Conservation (phyloP, 2,329 filamentous ascomycete genomes). For the Huntiella moniliformis region DNA sequence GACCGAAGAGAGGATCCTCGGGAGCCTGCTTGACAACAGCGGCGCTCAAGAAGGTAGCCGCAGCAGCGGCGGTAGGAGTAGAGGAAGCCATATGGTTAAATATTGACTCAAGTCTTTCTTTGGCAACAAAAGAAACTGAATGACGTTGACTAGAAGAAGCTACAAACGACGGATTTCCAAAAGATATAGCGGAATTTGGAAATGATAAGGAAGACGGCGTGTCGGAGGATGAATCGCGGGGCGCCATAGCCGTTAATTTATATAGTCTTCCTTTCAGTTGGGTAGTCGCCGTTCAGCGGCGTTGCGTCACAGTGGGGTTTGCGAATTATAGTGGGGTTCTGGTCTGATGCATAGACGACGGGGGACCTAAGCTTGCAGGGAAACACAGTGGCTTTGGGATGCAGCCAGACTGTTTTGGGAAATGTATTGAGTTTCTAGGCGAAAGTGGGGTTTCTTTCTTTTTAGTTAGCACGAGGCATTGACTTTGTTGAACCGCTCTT, state of each 20-base stretch:
- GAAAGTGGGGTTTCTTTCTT: background rate
- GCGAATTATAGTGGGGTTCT: background rate
- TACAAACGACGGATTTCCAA: constrained; percentile 16
- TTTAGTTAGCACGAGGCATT: background rate
- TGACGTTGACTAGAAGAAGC: constrained; percentile 14
- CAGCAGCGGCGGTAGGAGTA: constrained; percentile 12
- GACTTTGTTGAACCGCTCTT: background rate
- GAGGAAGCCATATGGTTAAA: constrained; percentile 36
- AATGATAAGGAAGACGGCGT: constrained; percentile 15
- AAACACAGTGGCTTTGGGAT: background rate
- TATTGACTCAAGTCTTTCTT: constrained; percentile 38
- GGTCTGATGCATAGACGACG: background rate
- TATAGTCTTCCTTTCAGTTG: background rate
- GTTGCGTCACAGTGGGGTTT: constrained; percentile 1
- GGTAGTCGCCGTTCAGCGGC: background rate
- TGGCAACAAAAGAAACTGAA: constrained; percentile 27
- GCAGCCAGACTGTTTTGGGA: background rate
- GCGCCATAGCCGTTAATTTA: constrained; percentile 10
- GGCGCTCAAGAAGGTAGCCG: constrained; percentile 52
- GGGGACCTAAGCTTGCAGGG: background rate
- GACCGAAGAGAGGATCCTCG: constrained; percentile 84
- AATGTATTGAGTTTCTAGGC: background rate
- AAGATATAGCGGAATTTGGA: constrained; percentile 16
- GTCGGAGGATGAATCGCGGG: constrained; percentile 7
- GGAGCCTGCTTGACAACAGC: constrained; percentile 73